phyloP scores from a whole-genome alignment of 192 early-diverging fungal species.

The Coemansia sp. region DNA sequence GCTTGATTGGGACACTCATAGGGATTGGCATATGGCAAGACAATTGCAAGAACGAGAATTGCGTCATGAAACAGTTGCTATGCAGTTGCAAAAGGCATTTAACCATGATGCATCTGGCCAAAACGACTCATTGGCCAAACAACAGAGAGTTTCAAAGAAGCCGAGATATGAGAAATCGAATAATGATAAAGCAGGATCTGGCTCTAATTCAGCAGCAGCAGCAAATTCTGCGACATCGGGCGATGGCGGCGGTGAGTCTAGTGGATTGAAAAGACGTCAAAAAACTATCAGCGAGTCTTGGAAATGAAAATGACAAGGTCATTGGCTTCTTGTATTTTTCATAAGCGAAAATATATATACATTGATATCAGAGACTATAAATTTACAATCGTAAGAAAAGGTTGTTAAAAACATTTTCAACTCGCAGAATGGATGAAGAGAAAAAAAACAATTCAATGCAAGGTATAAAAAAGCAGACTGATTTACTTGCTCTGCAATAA shows the following conservation, averaged over 20 bases:
- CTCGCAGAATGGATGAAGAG: too few relatives aligned
- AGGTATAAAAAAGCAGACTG: too few relatives aligned
- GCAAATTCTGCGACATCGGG: background rate
- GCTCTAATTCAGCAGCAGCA: background rate
- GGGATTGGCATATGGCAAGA: constrained; percentile 54
- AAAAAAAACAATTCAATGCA: too few relatives aligned
- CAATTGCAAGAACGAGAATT: constrained; percentile 50
- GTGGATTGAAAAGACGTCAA: constrained; percentile 24
- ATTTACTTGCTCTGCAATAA: too few relatives aligned
- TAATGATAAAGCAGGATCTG: background rate
- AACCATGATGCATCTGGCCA: background rate
- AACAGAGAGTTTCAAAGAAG: background rate
- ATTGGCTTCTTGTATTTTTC: constrained; percentile 6
- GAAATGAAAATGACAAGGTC: constrained; percentile 18
- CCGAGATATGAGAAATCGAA: background rate
- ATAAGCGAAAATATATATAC: background rate
- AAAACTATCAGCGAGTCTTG: constrained; percentile 47
- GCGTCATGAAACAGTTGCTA: constrained; percentile 31
- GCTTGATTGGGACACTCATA: constrained; percentile 47
- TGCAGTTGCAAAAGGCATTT: constrained; percentile 36
- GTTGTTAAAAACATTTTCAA: too few relatives aligned
- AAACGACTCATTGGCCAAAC: background rate
- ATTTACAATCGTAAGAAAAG: too few relatives aligned
- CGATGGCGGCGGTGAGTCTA: background rate
- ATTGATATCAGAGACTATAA: too few relatives aligned